Evolutionary conservation across 2,329 filamentous ascomycete species (phyloP), one percentile per base, ranked within the genome.

Genomic region (Ceratocystis papillata): DNA sequence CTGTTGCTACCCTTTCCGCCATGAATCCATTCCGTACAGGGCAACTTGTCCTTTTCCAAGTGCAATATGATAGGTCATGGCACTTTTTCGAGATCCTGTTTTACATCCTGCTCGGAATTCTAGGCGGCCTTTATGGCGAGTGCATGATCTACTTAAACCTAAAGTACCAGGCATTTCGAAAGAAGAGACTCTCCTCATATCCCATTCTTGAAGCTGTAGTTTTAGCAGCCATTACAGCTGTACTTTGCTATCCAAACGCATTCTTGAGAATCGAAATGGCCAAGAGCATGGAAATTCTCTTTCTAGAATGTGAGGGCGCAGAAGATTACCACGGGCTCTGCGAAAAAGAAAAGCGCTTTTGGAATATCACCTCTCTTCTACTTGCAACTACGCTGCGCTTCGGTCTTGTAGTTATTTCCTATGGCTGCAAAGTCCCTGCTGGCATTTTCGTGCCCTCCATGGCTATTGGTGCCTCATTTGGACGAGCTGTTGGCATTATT

Each of bases 71-170:
- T 75, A 87, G 93, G 50, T 87, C 89, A 50, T 99, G 94, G 94
- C 94, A 99, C 77, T 96, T 96, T 72, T 99, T 99, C 73, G 94
- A 99, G 74, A 81, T 94, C 2, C 76, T 96, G 30, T 97, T 97
- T 73, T 99, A 96, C 76, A 83, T 96, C 70, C 79, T 96, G 64
- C 85, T 99, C 69, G 94, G 94, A 60, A 82, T 94, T 33, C 97
- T 99, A 71, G 94, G 94, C 50, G 94, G 94, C 5, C 80, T 97
- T 2, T 99, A 99, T 71, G 94, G 94, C 66, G 93, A 93, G 15
- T 90, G 97, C 71, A 91, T 97, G 67, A 99, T 97, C 74, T 96
- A 96, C 74, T 96, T 93, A 90, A 96, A 99, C 74, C 77, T 99
- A 59, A 85, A 89, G 65, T 89, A 87, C 44, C 91, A 96, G 75